A percentile compares a stretch with the other conserved stretches of the same genome.
These are phyloP conservation scores for Citrus cavaleriei DNA, from an alignment of 345 rosid genomes.

Conservation along the genomic window DNA sequence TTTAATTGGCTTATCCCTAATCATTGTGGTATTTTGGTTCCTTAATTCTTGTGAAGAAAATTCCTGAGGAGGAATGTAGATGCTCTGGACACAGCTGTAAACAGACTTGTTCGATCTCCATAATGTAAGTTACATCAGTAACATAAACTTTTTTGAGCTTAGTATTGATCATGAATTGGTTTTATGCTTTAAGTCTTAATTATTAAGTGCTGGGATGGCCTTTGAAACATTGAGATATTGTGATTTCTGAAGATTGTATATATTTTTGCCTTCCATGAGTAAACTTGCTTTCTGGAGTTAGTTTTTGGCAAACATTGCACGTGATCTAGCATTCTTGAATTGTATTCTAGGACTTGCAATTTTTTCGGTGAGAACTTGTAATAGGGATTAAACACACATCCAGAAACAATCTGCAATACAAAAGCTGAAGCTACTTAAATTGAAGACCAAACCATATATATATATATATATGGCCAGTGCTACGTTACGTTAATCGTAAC, in stretches of 20 bases:
- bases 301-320: not conserved
- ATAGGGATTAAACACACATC: too few species aligned
- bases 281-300: not conserved
- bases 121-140: conserved; percentile 14
- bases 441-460: too few species aligned
- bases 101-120: conserved; percentile 62
- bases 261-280: not conserved
- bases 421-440: too few species aligned
- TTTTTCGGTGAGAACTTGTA: too few species aligned
- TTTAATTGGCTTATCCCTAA: not conserved
- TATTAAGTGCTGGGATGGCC: not conserved
- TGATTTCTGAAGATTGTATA: not conserved
- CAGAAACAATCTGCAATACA: too few species aligned
- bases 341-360: too few species aligned
- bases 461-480: too few species aligned
- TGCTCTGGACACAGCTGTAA: conserved; percentile 71
- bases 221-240: not conserved
- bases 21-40: conserved; percentile 17
- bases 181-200: not conserved
- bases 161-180: not conserved
- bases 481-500: too few species aligned
- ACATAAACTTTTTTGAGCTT: not conserved
- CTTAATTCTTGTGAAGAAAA: conserved; percentile 59
- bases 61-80: conserved; percentile 77
- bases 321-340: too few species aligned